Evolutionary conservation across 129 eudicot species (phyloP), one percentile per base, ranked within the genome.

Genomic region (Artemisia annua): DNA sequence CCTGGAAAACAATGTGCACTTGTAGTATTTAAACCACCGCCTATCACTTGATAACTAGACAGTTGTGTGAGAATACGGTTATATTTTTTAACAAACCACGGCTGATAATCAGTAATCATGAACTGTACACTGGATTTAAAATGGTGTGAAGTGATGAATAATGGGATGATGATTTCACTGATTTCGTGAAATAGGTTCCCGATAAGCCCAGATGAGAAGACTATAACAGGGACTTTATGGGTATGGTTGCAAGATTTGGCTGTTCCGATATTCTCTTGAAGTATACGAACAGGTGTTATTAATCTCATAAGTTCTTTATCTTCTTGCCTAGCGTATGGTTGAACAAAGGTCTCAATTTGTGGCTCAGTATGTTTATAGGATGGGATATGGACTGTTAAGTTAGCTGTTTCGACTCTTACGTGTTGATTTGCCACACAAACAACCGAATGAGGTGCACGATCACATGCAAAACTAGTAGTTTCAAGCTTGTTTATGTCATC

Each of bases 281-380:
- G 48, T 73, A 88, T 76, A 13, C 74, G 76, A 60, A 89, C 82
- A 11, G 91, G 85, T 26, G 81, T 75, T 11, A 86, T 79, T 2
- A 17, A 15, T 22, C 67, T 28, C 58, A 84, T 75, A 39, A 75
- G 81, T 2, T 12, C 63, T n/a, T 51, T 32, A 61, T 85, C 87
- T 70, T 89, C 88, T 58, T 79, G 80, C 67, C 83, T 79, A 32
- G 91, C 84, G 54, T 89, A 84, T 6, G 96, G 92, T n/a, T 54
- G 66, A 48, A 84, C 79, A 7, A 60, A 30, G 11, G 63, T 53
- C 20, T 81, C 73, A 3, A 43, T 70, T 53, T 48, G 71, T 19
- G 58, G 48, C 20, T 81, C 70, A 3, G 44, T 70, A 48, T 48
- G 73, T 20, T 71, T 71, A 19, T 57, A 43, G n/a, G 75, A 57